Base-by-base conservation (phyloP, 495 filamentous ascomycete genomes). In the Venustampulla echinocandica region DNA sequence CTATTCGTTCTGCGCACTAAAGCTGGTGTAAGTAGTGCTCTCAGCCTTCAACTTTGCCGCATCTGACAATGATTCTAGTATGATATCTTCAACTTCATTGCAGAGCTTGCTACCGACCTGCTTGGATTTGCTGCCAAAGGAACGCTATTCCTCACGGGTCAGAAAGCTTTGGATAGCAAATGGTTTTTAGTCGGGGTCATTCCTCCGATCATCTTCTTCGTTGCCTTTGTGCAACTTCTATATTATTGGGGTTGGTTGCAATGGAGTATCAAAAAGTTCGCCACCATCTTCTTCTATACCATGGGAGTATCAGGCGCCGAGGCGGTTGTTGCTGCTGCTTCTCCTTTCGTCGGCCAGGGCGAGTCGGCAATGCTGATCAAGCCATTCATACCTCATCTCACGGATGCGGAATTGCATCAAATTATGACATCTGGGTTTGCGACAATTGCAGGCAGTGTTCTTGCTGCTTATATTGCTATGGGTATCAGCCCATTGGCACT, bases 271-370 rank as follows among this genome's bases (percentile, higher is more conserved):
- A 64, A 63, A 23, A 95, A 95, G 54, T 86, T 90, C 52, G 87
- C 89, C 51, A 70, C 78, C 39, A 86, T 94, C 64, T 93, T 95
- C 75, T 92, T 90, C 75, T 93, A 85, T 83, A 70, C 65, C 34
- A 80, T 95, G 72, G 71, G 77, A 7, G 85, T 94, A n/a, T 92
- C 87, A n/a, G 89, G 89, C 32, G 87, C 85, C 36, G 89, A 95
- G 60, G 87, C 89, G 18, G 84, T 95, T 22, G 89, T 95, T 21
- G 89, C 89, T 22, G 84, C 88, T 34, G 89, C 89, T n/a, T 89
- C 88, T 4, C 89, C 89, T 1, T 95, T 95, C 66, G 90, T 95
- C 53, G 89, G 89, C 23, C 88, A 92, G 67, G 89, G 89, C 52
- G 89, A 95, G 70, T 89, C 84, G 6, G 89, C 85, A 25, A 90